A percentile compares a stretch with the other conserved stretches of the same genome.
phyloP scores from a whole-genome alignment of 1,139 yeast genomes.

The Pneumocystis sp. region DNA sequence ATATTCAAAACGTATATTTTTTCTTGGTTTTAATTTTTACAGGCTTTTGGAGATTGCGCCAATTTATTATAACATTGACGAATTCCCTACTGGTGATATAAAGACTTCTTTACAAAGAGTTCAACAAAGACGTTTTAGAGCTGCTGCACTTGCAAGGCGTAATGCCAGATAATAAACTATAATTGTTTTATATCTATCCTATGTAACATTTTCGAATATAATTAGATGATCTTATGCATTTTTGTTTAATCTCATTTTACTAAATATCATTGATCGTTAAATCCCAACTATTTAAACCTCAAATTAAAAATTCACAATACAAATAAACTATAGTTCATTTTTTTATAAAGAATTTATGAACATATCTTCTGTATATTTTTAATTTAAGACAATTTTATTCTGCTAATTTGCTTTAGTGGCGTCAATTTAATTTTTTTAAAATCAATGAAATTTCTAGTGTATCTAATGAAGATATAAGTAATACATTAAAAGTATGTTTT shows the following conservation, averaged over 20 bases:
- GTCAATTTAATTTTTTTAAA: conserved; percentile 81
- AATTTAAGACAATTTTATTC: background rate
- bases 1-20: background rate
- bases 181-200: background rate
- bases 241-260: background rate
- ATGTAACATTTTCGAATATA: background rate
- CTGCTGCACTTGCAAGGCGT: conserved; percentile 6
- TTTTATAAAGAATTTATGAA: background rate
- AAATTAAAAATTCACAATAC: no score
- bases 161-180: background rate
- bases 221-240: background rate
- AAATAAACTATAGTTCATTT: no score
- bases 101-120: conserved; percentile 63
- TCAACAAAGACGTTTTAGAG: conserved; percentile 20
- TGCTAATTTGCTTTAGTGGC: conserved; percentile 34
- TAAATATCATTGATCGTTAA: no score
- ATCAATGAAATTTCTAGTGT: conserved; percentile 77
- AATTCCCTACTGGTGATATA: conserved; percentile 72
- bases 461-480: conserved; percentile 38
- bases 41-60: conserved; percentile 65
- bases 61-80: conserved; percentile 58
- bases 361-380: background rate
- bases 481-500: conserved; percentile 41
- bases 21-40: background rate
- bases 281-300: no score